These are phyloP conservation scores for Balamuthia mandrillaris DNA, from an alignment of 208 protist genomes.

Conservation along the genomic window DNA sequence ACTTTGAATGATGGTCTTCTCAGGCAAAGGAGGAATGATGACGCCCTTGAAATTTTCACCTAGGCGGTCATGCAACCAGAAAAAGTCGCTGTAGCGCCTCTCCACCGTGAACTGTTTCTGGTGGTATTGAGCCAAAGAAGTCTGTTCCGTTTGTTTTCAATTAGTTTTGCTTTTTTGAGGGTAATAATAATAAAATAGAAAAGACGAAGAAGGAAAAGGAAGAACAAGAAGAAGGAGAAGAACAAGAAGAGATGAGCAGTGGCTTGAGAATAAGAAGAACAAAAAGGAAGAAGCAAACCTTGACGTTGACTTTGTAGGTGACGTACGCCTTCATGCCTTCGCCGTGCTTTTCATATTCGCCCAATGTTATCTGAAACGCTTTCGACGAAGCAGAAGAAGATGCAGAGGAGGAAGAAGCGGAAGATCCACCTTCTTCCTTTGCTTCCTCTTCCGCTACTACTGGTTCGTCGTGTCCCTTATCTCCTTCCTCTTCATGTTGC, in stretches of 20 bases:
- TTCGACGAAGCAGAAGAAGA: too few species aligned
- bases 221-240: too few species aligned
- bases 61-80: slow-evolving; percentile 20
- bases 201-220: too few species aligned
- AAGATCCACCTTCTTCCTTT: too few species aligned
- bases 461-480: too few species aligned
- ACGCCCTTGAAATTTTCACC: slow-evolving; percentile 15
- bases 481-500: too few species aligned
- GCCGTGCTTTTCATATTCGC: slow-evolving; percentile 32
- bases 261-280: background rate
- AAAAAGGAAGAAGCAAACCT: background rate
- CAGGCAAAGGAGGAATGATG: slow-evolving; percentile 38
- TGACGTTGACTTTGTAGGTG: slow-evolving; percentile 29
- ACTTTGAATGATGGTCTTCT: slow-evolving; percentile 40
- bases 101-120: slow-evolving; percentile 10
- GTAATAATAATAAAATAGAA: too few species aligned
- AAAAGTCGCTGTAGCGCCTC: slow-evolving; percentile 32
- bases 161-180: too few species aligned
- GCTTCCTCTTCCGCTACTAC: too few species aligned
- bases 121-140: slow-evolving; percentile 5
- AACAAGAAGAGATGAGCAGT: too few species aligned
- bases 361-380: slow-evolving; percentile 29
- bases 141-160: too few species aligned
- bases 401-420: too few species aligned
- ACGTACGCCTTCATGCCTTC: slow-evolving; percentile 23